Evolutionary conservation across 805 yeast genomes (phyloP), one percentile per base, ranked within the genome.

Genomic region (Vanderwaltozyma tropicalis): DNA sequence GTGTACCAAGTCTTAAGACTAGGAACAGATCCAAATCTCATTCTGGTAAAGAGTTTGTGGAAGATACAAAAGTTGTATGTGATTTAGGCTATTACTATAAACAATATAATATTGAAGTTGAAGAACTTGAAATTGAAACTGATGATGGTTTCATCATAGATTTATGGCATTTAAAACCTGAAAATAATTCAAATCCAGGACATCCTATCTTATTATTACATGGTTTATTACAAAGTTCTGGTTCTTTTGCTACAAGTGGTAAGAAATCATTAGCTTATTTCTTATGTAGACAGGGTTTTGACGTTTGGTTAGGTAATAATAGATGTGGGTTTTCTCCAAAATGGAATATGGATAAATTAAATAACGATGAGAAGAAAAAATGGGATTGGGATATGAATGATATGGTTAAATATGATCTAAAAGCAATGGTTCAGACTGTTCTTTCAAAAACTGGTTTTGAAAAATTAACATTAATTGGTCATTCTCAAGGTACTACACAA

Each of bases 321-420:
- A 63, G 98, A 45, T 79, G 95, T 44, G 94, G 95, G 8, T 85
- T 88, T 56, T 66, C 71, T 28, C 83, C 94, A 0, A 62, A 68
- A 34, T 95, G 87, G 60, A 59, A 66, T 41, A 56, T 38, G 64
- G 24, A 46, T 60, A 13, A 46, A 16, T 8, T 37, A 14, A 37
- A 37, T 22, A 4, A n/a, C 8, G 47, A 40, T 27, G 41, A 41
- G 32, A 41, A 41, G 31, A 42, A 43, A 21, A 81, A 80, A 75
- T 89, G 98, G 98, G 77, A 83, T 48, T 89, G 98, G 98, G 89
- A 84, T 50, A 71, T 89, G 37, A 62, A 68, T 13, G 89, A 85
- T 32, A 74, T 92, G 78, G 89, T 89, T 0, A 67, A 68, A 41
- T 74, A 65, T 49, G 98, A 89, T 55, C 59, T 89, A 32, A 80